Base-by-base conservation (phyloP, 805 yeast species). In the Starmerella apicola region DNA sequence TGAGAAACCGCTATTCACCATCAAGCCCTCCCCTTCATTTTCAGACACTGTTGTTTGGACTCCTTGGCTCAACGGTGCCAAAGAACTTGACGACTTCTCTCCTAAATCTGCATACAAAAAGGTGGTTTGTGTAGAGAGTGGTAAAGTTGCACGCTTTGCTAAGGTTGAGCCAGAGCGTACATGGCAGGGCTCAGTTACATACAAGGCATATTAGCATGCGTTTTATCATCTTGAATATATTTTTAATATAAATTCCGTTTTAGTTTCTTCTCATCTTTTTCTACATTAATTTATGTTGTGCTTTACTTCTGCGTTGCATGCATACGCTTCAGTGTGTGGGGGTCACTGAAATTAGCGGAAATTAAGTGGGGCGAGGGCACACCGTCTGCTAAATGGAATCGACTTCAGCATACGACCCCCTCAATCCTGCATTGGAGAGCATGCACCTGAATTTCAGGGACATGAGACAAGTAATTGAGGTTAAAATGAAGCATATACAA, bases 91-190 rank as follows among this genome's bases (percentile, higher is more conserved):
- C 31, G 98, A 91, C 62, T 91, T 88, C 54, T 71, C 68, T 51
- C 98, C 97, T 37, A 83, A 81, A 57, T 60, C 63, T 39, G 97
- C 95, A 4, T 91, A 68, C 65, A 69, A 75, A 50, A 67, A 78
- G 34, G 88, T 91, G 97, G 74, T 91, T 42, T 91, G 98, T 63
- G 72, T 91, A 41, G 98, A 91, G 61, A 93, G 95, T 2, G 98
- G 98, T 32, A 69, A 77, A 50, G 97, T 91, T 28, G 68, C 72
- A 42, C 75, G 77, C 35, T 79, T 81, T 55, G 65, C 72, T 19
- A 62, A 59, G 19, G 66, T 91, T 50, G 59, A 64, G 36, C 78
- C 88, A n/a, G 91, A 91, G 38, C 70, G 69, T 44, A 66, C 67
- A 45, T 86, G 95, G 95, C 59, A 62, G 12, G 95, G 76, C n/a